A percentile compares a stretch with the other conserved stretches of the same genome.
Conservation (phyloP, 805 yeast species). For the Wilhelminamyces savonicus region DNA sequence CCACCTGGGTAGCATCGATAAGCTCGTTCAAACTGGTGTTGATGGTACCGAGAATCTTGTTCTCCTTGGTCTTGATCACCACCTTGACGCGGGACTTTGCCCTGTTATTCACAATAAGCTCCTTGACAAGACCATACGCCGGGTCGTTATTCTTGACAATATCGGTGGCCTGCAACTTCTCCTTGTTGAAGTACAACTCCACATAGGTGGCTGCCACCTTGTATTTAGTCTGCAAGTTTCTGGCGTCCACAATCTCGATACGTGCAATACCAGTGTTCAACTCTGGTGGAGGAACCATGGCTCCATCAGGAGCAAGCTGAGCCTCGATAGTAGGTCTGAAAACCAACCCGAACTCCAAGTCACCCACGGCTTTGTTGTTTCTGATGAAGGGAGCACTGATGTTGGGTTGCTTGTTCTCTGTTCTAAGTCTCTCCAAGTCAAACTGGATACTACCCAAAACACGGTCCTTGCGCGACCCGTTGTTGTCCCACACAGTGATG, state of each 20-base stretch:
- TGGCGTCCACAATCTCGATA: constrained; percentile 59
- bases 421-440: constrained; percentile 62
- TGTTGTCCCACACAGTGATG: constrained; percentile 67
- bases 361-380: constrained; percentile 82
- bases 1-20: constrained; percentile 72
- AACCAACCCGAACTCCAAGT: constrained; percentile 59
- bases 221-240: constrained; percentile 43
- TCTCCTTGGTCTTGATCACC: constrained; percentile 54
- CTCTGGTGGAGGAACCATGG: constrained; percentile 80
- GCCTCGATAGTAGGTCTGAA: constrained; percentile 71
- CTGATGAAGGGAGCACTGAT: constrained; percentile 56
- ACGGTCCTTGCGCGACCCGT: constrained; percentile 75
- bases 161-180: constrained; percentile 51
- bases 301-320: constrained; percentile 67
- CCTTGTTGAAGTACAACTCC: constrained; percentile 63
- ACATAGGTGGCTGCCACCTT: constrained; percentile 51
- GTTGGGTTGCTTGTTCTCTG: constrained; percentile 43
- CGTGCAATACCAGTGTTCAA: constrained; percentile 88
- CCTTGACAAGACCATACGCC: constrained; percentile 54
- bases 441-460: constrained; percentile 70
- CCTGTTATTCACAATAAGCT: constrained; percentile 67
- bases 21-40: constrained; percentile 56
- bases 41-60: constrained; percentile 53
- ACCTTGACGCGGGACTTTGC: constrained; percentile 64
- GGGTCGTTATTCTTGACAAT: constrained; percentile 62